These are phyloP conservation scores for Euclidium syriacum DNA, from an alignment of 345 rosid species.

Conservation along the genomic window DNA sequence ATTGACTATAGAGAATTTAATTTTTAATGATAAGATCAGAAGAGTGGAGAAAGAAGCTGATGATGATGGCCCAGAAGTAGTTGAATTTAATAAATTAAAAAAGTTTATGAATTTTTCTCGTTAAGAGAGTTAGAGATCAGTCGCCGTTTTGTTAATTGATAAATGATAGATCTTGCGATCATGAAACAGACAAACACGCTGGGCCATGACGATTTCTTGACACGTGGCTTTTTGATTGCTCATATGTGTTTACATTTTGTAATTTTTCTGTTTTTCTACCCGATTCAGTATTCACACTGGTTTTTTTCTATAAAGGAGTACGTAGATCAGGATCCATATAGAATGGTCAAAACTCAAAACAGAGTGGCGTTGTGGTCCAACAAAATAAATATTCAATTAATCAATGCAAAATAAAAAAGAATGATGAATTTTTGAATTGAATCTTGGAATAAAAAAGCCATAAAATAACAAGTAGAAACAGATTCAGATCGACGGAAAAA, in stretches of 20 bases:
- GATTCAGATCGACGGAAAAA: background rate
- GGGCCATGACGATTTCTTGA: background rate
- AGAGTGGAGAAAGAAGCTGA: background rate
- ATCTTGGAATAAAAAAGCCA: background rate
- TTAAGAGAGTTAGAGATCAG: background rate
- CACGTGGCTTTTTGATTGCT: slow-evolving; percentile 4
- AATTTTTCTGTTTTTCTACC: background rate
- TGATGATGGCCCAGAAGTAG: slow-evolving; percentile 20
- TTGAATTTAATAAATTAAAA: background rate
- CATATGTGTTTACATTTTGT: background rate
- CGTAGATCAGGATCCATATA: background rate
- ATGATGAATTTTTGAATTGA: background rate
- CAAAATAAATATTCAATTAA: background rate
- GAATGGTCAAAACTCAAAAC: slow-evolving; percentile 15
- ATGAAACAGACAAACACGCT: slow-evolving; percentile 24
- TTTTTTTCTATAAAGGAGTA: background rate
- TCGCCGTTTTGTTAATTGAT: background rate
- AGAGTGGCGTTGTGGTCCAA: slow-evolving; percentile 18
- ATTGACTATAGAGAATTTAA: background rate
- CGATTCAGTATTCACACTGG: background rate
- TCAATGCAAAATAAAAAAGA: background rate
- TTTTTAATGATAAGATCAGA: background rate
- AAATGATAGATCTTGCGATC: slow-evolving; percentile 22
- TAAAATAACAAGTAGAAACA: background rate
- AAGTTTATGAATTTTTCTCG: background rate